phyloP scores from a whole-genome alignment of 352 stramenopile genomes.

The Aphanomyces cochlioides region DNA sequence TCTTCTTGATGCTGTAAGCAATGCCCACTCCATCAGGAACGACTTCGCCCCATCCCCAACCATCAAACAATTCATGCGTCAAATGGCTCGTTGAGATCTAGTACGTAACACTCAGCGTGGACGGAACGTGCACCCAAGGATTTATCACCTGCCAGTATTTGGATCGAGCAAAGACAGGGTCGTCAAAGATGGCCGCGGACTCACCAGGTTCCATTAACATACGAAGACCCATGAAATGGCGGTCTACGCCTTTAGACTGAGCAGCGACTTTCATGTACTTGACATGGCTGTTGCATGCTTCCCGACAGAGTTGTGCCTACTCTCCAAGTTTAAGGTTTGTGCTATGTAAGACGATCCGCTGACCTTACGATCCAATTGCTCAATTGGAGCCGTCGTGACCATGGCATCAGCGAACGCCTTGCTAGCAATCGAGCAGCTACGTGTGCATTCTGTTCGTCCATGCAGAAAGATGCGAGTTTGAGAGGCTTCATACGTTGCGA shows the following conservation, averaged over 20 bases:
- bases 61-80: slow-evolving; percentile 78
- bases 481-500: slow-evolving; percentile 92
- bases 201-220: slow-evolving; percentile 50
- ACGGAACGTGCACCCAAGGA: neutral
- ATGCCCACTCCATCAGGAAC: slow-evolving; percentile 74
- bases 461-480: slow-evolving; percentile 93
- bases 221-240: slow-evolving; percentile 91
- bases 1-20: slow-evolving; percentile 76
- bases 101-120: neutral
- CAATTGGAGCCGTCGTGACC: slow-evolving; percentile 43
- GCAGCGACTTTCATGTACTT: slow-evolving; percentile 68
- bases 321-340: neutral
- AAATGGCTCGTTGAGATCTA: slow-evolving; percentile 73
- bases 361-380: slow-evolving; percentile 41
- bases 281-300: slow-evolving; percentile 49
- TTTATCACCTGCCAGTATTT: slow-evolving; percentile 50
- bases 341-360: neutral
- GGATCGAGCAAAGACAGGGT: slow-evolving; percentile 56
- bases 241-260: slow-evolving; percentile 86
- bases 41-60: slow-evolving; percentile 80
- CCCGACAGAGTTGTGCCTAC: slow-evolving; percentile 39
- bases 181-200: slow-evolving; percentile 58
- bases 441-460: slow-evolving; percentile 90
- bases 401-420: slow-evolving; percentile 86
- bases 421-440: slow-evolving; percentile 74